Percentiles rank a stretch among this genome's conserved stretches.
Evolutionary conservation across 129 eudicot genomes (phyloP).

Genomic region (Escallonia rubra): DNA sequence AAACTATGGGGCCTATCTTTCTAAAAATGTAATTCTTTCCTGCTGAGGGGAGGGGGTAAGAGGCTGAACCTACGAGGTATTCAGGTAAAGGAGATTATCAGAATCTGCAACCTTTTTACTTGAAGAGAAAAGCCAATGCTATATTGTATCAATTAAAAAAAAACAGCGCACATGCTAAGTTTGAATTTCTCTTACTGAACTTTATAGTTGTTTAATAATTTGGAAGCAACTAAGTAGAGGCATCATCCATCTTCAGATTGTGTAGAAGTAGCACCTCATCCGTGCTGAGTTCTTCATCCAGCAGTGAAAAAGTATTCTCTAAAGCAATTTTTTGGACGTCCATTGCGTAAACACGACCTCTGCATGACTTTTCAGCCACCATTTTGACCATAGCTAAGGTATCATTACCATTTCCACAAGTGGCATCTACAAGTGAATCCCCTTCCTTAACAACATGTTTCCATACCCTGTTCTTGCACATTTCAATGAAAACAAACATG

Average conservation of each 20-base stretch:
- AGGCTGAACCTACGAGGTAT: too few relatives aligned
- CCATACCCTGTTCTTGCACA: conserved; percentile 48
- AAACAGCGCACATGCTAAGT: too few relatives aligned
- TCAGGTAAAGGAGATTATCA: too few relatives aligned
- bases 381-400: conserved; percentile 70
- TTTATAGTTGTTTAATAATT: too few relatives aligned
- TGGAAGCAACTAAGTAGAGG: too few relatives aligned
- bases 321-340: conserved; percentile 78
- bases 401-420: conserved; percentile 93
- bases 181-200: too few relatives aligned
- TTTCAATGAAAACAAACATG: neutral
- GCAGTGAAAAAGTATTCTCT: conserved; percentile 51
- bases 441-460: conserved; percentile 69
- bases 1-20: too few relatives aligned
- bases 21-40: too few relatives aligned
- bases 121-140: too few relatives aligned
- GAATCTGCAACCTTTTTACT: too few relatives aligned
- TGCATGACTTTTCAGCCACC: conserved; percentile 48
- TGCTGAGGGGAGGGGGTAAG: too few relatives aligned
- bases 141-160: too few relatives aligned
- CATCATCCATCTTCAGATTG: neutral
- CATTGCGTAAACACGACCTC: conserved; percentile 77
- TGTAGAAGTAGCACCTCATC: conserved; percentile 39
- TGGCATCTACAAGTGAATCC: conserved; percentile 83
- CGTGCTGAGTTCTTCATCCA: conserved; percentile 41